Conservation (phyloP, 176 grass and related monocot species). For the Guadua angustifolia region DNA sequence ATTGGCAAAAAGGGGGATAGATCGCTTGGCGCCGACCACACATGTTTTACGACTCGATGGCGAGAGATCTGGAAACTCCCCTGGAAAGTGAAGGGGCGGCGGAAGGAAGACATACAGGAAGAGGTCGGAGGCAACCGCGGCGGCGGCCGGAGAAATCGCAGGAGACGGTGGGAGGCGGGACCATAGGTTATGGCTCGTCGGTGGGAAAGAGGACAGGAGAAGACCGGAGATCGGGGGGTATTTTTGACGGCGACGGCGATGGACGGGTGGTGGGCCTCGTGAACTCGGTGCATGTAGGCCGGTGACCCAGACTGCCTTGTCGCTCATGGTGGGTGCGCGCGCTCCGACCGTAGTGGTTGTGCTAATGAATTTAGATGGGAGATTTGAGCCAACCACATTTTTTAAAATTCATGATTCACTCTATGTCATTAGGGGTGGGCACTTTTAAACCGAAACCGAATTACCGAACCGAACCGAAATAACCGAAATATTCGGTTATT, state of each 20-base stretch:
- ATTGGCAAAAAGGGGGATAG: background rate
- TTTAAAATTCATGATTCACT: too few species aligned
- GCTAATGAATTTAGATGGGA: too few species aligned
- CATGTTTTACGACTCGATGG: background rate
- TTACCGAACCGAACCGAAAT: too few species aligned
- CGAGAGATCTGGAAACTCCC: slow-evolving; percentile 41
- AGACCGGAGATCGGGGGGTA: background rate
- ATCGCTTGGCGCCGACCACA: background rate
- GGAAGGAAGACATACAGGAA: background rate
- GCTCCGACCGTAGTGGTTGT: background rate
- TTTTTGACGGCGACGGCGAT: background rate
- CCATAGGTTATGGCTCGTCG: slow-evolving; percentile 2
- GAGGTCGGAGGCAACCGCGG: background rate
- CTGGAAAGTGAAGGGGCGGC: slow-evolving; percentile 10
- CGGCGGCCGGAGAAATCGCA: slow-evolving; percentile 34
- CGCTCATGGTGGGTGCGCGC: background rate
- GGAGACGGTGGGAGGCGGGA: background rate
- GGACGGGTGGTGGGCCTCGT: background rate
- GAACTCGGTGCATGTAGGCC: slow-evolving; percentile 31
- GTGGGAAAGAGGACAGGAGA: background rate
- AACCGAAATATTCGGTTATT: too few species aligned
- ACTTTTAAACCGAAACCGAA: too few species aligned
- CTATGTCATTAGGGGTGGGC: too few species aligned
- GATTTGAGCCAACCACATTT: too few species aligned
- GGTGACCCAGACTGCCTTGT: background rate